These are phyloP conservation scores for Fraxinus paxiana DNA, from an alignment of 305 asterid species.

Conservation along the genomic window DNA sequence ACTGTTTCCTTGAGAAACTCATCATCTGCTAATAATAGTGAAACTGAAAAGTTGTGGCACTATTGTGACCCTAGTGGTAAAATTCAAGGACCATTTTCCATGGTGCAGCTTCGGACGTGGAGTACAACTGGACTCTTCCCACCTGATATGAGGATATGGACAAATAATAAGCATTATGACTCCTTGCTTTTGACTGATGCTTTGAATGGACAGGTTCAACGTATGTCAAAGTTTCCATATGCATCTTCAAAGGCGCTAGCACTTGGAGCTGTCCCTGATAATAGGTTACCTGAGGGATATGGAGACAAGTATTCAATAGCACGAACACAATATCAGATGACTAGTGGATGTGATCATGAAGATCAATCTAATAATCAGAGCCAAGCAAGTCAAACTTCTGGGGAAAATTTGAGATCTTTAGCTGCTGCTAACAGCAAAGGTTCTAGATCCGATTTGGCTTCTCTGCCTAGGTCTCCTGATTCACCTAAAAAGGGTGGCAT, in stretches of 20 bases:
- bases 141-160: background rate
- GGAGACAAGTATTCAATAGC: constrained; percentile 29
- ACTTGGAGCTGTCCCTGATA: constrained; percentile 25
- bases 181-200: background rate
- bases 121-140: background rate
- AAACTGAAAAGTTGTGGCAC: constrained; percentile 81
- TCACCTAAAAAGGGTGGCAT: constrained; percentile 29
- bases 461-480: constrained; percentile 32
- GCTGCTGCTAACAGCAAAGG: constrained; percentile 34
- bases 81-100: background rate
- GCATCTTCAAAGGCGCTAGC: constrained; percentile 33
- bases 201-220: constrained; percentile 43
- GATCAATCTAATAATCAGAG: constrained; percentile 29
- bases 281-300: constrained; percentile 7
- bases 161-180: background rate
- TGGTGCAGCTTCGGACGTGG: background rate
- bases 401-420: constrained; percentile 37
- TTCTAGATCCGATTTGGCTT: constrained; percentile 29
- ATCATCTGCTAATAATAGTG: constrained; percentile 40
- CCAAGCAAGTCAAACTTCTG: constrained; percentile 38
- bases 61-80: constrained; percentile 71
- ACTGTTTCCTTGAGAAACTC: constrained; percentile 32
- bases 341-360: constrained; percentile 31
- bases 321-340: constrained; percentile 27
- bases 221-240: constrained; percentile 39